phyloP scores from a whole-genome alignment of 148 eudicot species.

The Silene conica region DNA sequence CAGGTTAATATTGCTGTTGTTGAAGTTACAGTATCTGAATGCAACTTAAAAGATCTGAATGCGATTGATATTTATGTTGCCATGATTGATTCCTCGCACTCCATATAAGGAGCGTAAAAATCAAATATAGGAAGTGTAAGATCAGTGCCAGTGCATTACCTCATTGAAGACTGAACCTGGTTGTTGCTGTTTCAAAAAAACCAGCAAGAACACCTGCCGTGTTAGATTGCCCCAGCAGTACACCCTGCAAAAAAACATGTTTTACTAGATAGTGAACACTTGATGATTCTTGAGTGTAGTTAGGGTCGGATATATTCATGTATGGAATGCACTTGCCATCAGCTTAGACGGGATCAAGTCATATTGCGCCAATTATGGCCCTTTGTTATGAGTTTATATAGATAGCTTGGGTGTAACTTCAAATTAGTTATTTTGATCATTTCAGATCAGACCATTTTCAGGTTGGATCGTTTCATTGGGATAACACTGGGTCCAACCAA shows the following conservation, averaged over 20 bases:
- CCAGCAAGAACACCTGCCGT: conserved; percentile 98
- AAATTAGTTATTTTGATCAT: background rate
- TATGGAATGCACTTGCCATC: background rate
- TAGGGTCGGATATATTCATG: background rate
- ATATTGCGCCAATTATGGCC: background rate
- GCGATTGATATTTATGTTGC: background rate
- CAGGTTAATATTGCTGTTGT: no score
- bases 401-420: background rate
- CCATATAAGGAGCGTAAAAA: background rate
- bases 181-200: conserved; percentile 97
- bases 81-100: background rate
- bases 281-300: background rate
- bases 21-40: conserved; percentile 3
- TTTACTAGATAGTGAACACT: background rate
- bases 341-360: background rate
- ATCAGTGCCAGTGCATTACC: conserved; percentile 38
- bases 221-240: conserved; percentile 81
- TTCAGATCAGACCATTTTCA: background rate
- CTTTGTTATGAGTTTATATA: background rate
- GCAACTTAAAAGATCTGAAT: background rate
- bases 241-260: conserved; percentile 47
- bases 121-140: background rate
- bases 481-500: background rate
- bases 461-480: background rate
- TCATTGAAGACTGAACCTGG: conserved; percentile 85